These are phyloP conservation scores for Sclerotinia spermophila DNA, from an alignment of 2,329 filamentous ascomycete species.

Conservation along the genomic window DNA sequence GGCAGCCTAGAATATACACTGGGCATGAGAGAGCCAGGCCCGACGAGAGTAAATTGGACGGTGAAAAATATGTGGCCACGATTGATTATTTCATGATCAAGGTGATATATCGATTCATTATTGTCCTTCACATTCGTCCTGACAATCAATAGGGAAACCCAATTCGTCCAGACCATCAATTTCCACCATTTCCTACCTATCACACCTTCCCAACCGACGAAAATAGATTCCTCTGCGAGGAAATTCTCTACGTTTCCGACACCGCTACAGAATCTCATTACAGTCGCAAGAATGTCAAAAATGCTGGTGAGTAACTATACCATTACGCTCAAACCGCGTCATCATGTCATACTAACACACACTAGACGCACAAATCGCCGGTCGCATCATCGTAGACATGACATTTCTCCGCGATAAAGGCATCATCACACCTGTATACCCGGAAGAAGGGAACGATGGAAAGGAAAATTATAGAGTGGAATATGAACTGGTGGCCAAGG, in stretches of 20 bases:
- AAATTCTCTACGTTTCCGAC: slow-evolving; percentile 26
- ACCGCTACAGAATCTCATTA: slow-evolving; percentile 20
- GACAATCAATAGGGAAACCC: slow-evolving; percentile 17
- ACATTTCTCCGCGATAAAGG: slow-evolving; percentile 24
- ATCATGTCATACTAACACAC: background rate
- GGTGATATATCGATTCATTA: slow-evolving; percentile 5
- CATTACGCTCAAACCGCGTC: too few relatives aligned
- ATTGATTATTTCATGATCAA: slow-evolving; percentile 28
- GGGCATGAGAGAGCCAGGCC: slow-evolving; percentile 17
- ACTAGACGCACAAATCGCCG: slow-evolving; percentile 24
- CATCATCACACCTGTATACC: slow-evolving; percentile 16
- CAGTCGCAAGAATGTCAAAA: slow-evolving; percentile 8
- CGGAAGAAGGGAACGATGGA: slow-evolving; percentile 5
- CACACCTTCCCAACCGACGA: slow-evolving; percentile 21
- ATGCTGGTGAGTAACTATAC: slow-evolving; percentile 18
- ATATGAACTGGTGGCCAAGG: slow-evolving; percentile 25
- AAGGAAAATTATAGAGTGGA: slow-evolving; percentile 19
- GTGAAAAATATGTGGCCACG: slow-evolving; percentile 21
- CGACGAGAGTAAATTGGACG: slow-evolving; percentile 20
- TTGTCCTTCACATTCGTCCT: background rate
- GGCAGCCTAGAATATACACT: slow-evolving; percentile 5
- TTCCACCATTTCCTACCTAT: slow-evolving; percentile 7
- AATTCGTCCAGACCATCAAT: slow-evolving; percentile 18
- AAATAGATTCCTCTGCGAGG: slow-evolving; percentile 24
- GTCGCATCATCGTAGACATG: slow-evolving; percentile 25